phyloP scores from a whole-genome alignment of 495 filamentous ascomycete genomes.

The Penicillium flavigenum region DNA sequence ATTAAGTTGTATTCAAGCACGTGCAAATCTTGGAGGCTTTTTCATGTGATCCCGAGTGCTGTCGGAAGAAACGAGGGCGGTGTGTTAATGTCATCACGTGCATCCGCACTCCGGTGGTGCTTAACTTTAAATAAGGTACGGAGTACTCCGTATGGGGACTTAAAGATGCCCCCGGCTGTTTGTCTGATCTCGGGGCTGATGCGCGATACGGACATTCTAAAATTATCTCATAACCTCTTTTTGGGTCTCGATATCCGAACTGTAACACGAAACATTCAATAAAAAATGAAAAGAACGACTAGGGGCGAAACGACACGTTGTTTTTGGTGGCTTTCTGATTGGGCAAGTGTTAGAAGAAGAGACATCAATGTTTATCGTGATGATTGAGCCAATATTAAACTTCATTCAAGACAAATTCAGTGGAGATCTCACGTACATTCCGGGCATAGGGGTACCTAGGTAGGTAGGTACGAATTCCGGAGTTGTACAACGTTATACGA shows the following conservation, averaged over 20 bases:
- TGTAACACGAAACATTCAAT: neutral
- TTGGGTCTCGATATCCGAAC: neutral
- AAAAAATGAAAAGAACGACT: neutral
- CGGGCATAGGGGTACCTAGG: neutral
- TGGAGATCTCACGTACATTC: neutral
- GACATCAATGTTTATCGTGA: neutral
- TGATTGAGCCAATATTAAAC: neutral
- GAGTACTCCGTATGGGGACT: neutral
- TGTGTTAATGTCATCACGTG: neutral
- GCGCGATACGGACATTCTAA: neutral
- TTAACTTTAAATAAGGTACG: neutral
- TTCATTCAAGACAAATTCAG: neutral
- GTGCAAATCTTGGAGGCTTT: neutral
- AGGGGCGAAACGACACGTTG: neutral
- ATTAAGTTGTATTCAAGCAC: neutral
- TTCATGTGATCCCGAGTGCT: neutral
- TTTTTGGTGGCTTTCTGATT: neutral
- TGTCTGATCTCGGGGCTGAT: neutral
- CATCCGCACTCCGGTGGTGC: neutral
- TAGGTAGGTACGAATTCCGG: neutral
- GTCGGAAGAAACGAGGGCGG: neutral
- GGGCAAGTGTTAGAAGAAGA: neutral
- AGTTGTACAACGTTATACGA: neutral
- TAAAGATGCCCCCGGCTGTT: neutral
- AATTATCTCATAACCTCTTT: neutral